Conservation (phyloP, 2,329 filamentous ascomycete genomes). For the Teratosphaeria nubilosa region DNA sequence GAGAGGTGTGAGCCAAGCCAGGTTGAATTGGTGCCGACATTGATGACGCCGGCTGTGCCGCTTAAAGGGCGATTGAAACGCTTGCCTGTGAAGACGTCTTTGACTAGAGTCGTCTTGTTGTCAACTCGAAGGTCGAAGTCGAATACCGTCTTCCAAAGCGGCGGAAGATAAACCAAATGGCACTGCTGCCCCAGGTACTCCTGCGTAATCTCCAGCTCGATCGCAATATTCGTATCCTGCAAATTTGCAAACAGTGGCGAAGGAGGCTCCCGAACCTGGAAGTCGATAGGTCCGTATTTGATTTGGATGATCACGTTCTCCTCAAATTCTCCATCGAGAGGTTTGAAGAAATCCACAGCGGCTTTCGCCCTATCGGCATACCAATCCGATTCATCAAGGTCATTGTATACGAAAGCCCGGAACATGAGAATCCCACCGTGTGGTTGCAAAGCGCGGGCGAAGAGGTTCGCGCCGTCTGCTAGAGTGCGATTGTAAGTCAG, state of each 20-base stretch:
- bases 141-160: constrained; percentile 58
- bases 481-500: constrained; percentile 60
- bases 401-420: constrained; percentile 61
- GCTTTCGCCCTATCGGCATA: constrained; percentile 59
- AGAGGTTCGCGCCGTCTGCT: constrained; percentile 58
- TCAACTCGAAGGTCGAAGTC: constrained; percentile 58
- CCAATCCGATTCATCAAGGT: constrained; percentile 51
- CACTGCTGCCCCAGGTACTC: constrained; percentile 63
- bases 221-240: constrained; percentile 39
- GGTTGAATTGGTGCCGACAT: constrained; percentile 54
- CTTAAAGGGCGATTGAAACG: constrained; percentile 48
- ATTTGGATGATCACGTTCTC: constrained; percentile 64
- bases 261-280: constrained; percentile 58
- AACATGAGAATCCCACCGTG: constrained; percentile 58
- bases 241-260: constrained; percentile 54
- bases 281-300: constrained; percentile 66
- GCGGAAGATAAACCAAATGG: constrained; percentile 58
- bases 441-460: constrained; percentile 48
- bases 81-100: constrained; percentile 51
- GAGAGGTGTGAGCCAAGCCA: constrained; percentile 62
- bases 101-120: constrained; percentile 43
- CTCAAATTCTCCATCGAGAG: constrained; percentile 55
- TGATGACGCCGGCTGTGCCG: constrained; percentile 57
- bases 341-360: constrained; percentile 56
- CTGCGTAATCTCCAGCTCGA: constrained; percentile 58